Percentiles rank a stretch among this genome's conserved stretches.
Conservation (phyloP, 192 early-diverging fungal species). For the Helicostylum pulchrum region DNA sequence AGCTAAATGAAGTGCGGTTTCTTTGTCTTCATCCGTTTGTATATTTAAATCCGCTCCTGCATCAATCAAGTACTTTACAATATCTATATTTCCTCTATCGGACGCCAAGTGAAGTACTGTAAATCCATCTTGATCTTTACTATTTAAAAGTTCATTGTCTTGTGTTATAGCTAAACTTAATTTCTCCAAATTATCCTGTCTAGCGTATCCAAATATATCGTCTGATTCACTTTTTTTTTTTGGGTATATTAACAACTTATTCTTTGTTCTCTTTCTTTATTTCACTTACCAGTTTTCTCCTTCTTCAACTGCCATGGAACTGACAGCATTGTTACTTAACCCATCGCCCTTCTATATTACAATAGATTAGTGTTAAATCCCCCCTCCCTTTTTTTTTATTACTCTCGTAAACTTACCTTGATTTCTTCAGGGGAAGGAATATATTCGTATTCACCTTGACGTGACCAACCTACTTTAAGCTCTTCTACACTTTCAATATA, state of each 20-base stretch:
- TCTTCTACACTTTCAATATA: slow-evolving; percentile 28
- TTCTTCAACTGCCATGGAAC: slow-evolving; percentile 34
- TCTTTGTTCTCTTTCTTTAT: background rate
- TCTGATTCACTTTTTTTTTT: slow-evolving; percentile 8
- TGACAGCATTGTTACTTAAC: slow-evolving; percentile 23
- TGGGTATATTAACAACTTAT: background rate
- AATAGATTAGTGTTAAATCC: background rate
- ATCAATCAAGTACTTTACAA: slow-evolving; percentile 39
- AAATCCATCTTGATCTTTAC: slow-evolving; percentile 38
- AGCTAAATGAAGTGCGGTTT: slow-evolving; percentile 35
- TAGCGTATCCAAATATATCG: slow-evolving; percentile 19
- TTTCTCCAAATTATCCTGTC: slow-evolving; percentile 14
- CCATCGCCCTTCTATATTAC: slow-evolving; percentile 1
- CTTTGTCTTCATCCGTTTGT: slow-evolving; percentile 13
- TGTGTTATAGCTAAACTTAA: background rate
- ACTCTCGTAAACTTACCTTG: background rate
- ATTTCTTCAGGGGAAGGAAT: background rate
- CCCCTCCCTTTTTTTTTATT: background rate
- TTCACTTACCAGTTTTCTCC: slow-evolving; percentile 23
- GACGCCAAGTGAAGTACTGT: slow-evolving; percentile 53
- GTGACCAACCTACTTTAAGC: slow-evolving; percentile 31
- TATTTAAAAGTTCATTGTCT: background rate
- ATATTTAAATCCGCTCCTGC: slow-evolving; percentile 33
- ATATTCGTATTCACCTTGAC: slow-evolving; percentile 26
- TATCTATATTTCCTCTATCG: slow-evolving; percentile 47